Evolutionary conservation across 106 monocot genomes (phyloP), one percentile per base, ranked within the genome.

Genomic region (Dendrobium officinale): DNA sequence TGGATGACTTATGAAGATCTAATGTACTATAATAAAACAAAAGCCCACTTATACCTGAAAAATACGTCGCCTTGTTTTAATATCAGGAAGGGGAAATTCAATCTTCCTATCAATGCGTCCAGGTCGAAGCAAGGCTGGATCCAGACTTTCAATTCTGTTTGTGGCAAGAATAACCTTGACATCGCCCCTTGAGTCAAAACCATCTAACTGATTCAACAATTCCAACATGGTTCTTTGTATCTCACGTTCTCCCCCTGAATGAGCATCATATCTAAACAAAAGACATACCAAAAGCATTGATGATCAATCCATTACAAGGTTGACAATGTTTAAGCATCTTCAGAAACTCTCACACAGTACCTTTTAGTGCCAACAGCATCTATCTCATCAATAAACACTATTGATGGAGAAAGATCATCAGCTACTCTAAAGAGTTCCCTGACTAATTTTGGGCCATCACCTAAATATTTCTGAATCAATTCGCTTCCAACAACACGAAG

Each of bases 371-470:
- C 96, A 70, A 97, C 82, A 17, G 96, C 94, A 90, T 97, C 96
- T 24, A 97, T 97, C 80, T 94, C 96, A 90, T 94, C 96, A 81
- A 97, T 97, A 80, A 97, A 97, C 68, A 97, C 96, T 48, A 97
- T 97, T 27, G 94, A 97, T 45, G 94, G 96, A 77, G 96, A 97
- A 72, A 94, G 92, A 20, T 97, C 96, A 78, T 94, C 96, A 42
- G 96, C 96, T 4, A 97, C 94, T 80, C 96, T 94, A 70, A 97
- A 97, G n/a, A 97, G 89, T 80, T 94, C 96, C 79, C 94, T 94
- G 3, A 97, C 96, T 75, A 97, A 79, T 85, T 97, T 97, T 75
- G 96, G 96, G 11, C 96, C 96, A 85, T 97, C 96, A 77, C 96
- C 96, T 77, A 97, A 77, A 79, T 97, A 97, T 77, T 97, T 97